Base-by-base conservation (phyloP, 345 rosid genomes). In the Boechera divaricarpa region DNA sequence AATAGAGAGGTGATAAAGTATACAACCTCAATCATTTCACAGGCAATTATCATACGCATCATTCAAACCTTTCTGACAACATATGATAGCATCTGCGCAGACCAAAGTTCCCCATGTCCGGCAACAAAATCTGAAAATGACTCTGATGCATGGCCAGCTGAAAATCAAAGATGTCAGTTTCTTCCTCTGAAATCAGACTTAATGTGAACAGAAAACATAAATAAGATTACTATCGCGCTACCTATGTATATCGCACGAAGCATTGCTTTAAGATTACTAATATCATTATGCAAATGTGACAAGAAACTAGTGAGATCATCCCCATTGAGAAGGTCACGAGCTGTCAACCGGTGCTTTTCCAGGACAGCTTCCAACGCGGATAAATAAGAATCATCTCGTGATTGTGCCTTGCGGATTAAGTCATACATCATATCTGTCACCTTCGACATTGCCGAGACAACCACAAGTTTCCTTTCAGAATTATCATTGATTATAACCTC, bases 391-490 rank as follows among this genome's bases (percentile, higher is more conserved):
- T 87, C 98, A 79, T 91, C 96, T 42, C 97, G 86, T 11, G 89
- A 83, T 63, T 91, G 93, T 47, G 99, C 99, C 89, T 85, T 91
- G 81, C 79, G 33, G 38, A 96, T 83, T 72, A 96, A 91, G 72
- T 91, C 96, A 75, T 91, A 96, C 95, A 96, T 96, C 98, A 96
- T 91, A 82, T 96, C 99, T 1, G 99, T 96, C 72, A 96, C 99
- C 82, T 93, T 93, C 3, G 99, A 91, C 99, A 96, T 90, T 5
- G 99, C 98, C 4, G 97, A 96, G 35, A 96, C 99, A 65, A 96
- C 91, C 51, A 87, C 88, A 78, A 96, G 84, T 79, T 93, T 93
- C 84, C 88, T 86, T 60, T 93, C 93, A 0, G 91, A 79, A 57
- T 72, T 80, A 82, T 96, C 98, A 16, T 78, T 85, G 42, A 85